Base-by-base conservation (phyloP, 2,329 filamentous ascomycete species). In the Penicillium sp. region DNA sequence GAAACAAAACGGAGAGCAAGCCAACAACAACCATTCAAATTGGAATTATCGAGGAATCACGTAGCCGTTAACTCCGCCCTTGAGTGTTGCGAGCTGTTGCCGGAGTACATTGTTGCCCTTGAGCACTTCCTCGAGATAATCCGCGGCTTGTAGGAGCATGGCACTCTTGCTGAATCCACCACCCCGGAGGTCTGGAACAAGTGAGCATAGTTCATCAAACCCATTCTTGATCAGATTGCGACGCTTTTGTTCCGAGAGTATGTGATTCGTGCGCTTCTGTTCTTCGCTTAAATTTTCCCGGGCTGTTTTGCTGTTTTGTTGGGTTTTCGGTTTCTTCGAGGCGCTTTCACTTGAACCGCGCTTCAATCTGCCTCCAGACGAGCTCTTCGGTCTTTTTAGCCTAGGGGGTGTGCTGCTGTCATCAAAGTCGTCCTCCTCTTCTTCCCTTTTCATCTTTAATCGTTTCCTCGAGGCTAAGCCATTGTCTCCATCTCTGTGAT, bases 251-350 rank as follows among this genome's bases (percentile, higher is more conserved):
- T 95, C 91, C 52, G 90, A 94, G 52, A 86, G 81, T 62, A 96
- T 94, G 67, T 95, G 90, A 63, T 96, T 96, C 65, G 86, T 87
- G 47, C 90, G 81, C 72, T 93, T 94, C 71, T 94, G 88, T 59
- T 88, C 86, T 63, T 93, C 89, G 0, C 85, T 83, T 3, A 94
- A 70, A 61, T 87, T 87, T 65, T 87, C 82, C 24, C 88, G 69
- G 3, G 66, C 55, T 4, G 67, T 46, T 59, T 74, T 75, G 43
- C 61, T 60, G 16, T 61, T 62, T 48, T 64, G 62, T 33, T 66
- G 62, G 45, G 66, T 56, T 63, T 65, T 68, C 35, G 64, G 58
- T 51, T 69, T 75, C 40, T 74, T 74, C 59, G 67, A 71, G 52
- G 65, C 68, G 23, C 70, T 71, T 3, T 73, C 57, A 65, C 67